Conservation (phyloP, 2,329 filamentous ascomycete species). For the Fusarium protoensiforme region DNA sequence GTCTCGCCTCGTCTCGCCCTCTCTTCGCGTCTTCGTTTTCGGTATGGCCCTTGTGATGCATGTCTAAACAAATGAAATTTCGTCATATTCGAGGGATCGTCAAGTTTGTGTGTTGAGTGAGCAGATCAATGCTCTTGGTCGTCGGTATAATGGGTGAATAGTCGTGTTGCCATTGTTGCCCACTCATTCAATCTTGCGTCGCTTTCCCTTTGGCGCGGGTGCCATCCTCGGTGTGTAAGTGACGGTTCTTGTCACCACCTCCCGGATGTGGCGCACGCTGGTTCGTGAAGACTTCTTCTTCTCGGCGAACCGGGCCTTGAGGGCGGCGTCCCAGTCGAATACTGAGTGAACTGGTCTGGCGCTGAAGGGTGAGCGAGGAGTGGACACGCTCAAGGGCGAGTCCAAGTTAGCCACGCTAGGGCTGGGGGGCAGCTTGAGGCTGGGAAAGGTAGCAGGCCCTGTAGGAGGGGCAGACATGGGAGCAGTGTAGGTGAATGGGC, state of each 20-base stretch:
- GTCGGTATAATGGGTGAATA: slow-evolving; percentile 6
- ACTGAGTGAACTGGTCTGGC: slow-evolving; percentile 74
- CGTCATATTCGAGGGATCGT: slow-evolving; percentile 39
- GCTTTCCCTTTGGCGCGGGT: slow-evolving; percentile 91
- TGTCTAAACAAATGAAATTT: slow-evolving; percentile 44
- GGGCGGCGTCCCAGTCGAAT: slow-evolving; percentile 81
- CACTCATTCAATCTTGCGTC: slow-evolving; percentile 73
- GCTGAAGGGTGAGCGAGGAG: slow-evolving; percentile 78
- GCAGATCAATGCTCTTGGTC: slow-evolving; percentile 14
- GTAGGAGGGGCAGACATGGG: slow-evolving; percentile 71
- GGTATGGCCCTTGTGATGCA: slow-evolving; percentile 31
- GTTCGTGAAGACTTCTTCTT: slow-evolving; percentile 68
- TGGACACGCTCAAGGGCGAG: slow-evolving; percentile 74
- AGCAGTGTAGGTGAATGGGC: slow-evolving; percentile 62
- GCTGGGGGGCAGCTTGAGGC: slow-evolving; percentile 82
- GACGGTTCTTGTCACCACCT: slow-evolving; percentile 94
- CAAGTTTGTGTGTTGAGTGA: slow-evolving; percentile 12
- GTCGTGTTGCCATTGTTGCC: neutral
- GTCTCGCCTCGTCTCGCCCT: slow-evolving; percentile 23
- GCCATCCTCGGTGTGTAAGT: slow-evolving; percentile 90
- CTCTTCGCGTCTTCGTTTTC: slow-evolving; percentile 29
- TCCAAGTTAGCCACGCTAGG: slow-evolving; percentile 74
- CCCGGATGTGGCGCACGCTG: slow-evolving; percentile 77
- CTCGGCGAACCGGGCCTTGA: slow-evolving; percentile 74
- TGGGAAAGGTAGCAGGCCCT: slow-evolving; percentile 69